Conservation (phyloP, 257 asterid species). For the Leptodermis oblonga region DNA sequence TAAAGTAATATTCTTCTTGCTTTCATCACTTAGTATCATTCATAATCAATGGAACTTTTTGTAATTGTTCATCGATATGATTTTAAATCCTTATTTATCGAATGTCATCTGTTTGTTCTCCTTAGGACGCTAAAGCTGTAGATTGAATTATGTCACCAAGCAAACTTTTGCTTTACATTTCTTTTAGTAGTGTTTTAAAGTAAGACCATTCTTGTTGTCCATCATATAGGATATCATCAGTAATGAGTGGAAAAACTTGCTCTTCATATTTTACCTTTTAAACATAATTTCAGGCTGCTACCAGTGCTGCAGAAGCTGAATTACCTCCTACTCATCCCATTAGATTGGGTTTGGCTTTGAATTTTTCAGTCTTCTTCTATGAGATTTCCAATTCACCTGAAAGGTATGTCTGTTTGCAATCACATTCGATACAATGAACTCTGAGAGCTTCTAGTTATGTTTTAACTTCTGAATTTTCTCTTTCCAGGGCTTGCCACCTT, state of each 20-base stretch:
- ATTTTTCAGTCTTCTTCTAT: slow-evolving; percentile 85
- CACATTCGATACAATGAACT: neutral
- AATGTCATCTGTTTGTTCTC: neutral
- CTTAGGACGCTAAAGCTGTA: neutral
- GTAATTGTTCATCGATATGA: neutral
- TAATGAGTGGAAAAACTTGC: neutral
- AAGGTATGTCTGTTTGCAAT: slow-evolving; percentile 40
- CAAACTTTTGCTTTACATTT: neutral
- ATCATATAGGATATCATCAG: neutral
- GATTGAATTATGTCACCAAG: neutral
- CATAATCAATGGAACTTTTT: neutral
- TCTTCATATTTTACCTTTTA: neutral
- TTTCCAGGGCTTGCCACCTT: slow-evolving; percentile 82
- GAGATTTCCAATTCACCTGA: slow-evolving; percentile 87
- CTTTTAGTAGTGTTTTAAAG: neutral
- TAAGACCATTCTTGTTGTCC: neutral
- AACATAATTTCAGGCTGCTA: slow-evolving; percentile 52
- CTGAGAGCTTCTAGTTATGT: slow-evolving; percentile 4
- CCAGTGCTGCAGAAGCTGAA: slow-evolving; percentile 69
- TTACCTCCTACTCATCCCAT: slow-evolving; percentile 89
- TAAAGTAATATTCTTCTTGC: neutral
- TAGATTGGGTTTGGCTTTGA: slow-evolving; percentile 89
- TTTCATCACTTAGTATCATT: neutral
- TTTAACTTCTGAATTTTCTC: slow-evolving; percentile 11
- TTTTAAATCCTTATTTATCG: neutral